These are phyloP conservation scores for Aspergillus spinulosporus DNA, from an alignment of 2,329 filamentous ascomycete genomes.

Conservation along the genomic window DNA sequence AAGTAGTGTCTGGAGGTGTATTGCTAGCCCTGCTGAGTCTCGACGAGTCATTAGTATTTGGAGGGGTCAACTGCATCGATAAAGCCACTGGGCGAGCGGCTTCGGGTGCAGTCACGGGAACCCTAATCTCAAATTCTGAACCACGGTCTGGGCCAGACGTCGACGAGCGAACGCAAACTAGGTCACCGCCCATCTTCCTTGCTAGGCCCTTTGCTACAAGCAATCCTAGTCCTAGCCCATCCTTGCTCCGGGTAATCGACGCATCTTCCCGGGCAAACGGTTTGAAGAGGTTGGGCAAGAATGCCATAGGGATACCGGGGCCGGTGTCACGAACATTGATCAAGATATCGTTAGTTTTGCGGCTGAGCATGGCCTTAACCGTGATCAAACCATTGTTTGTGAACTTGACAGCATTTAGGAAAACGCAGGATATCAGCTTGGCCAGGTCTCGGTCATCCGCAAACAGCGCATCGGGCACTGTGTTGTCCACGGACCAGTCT, in stretches of 20 bases:
- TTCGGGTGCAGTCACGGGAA: slow-evolving; percentile 57
- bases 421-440: slow-evolving; percentile 64
- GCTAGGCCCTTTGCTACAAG: slow-evolving; percentile 72
- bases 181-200: slow-evolving; percentile 67
- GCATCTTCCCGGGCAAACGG: slow-evolving; percentile 69
- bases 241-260: slow-evolving; percentile 65
- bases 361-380: slow-evolving; percentile 55
- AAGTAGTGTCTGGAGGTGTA: slow-evolving; percentile 23
- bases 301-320: slow-evolving; percentile 66
- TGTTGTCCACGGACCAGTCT: slow-evolving; percentile 50
- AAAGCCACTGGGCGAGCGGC: slow-evolving; percentile 54
- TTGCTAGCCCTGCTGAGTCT: slow-evolving; percentile 27
- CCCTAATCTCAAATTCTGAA: slow-evolving; percentile 67
- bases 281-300: slow-evolving; percentile 67
- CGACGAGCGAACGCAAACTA: slow-evolving; percentile 63
- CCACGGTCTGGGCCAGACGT: slow-evolving; percentile 62
- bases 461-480: slow-evolving; percentile 47
- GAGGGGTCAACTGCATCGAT: slow-evolving; percentile 39
- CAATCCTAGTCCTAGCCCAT: slow-evolving; percentile 68
- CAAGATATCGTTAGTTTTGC: slow-evolving; percentile 55
- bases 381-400: slow-evolving; percentile 64
- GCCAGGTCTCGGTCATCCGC: slow-evolving; percentile 64
- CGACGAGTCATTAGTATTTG: slow-evolving; percentile 24
- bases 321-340: slow-evolving; percentile 67
- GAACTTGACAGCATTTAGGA: slow-evolving; percentile 70